phyloP scores from a whole-genome alignment of 345 rosid species.

The Rhizophora mangle region DNA sequence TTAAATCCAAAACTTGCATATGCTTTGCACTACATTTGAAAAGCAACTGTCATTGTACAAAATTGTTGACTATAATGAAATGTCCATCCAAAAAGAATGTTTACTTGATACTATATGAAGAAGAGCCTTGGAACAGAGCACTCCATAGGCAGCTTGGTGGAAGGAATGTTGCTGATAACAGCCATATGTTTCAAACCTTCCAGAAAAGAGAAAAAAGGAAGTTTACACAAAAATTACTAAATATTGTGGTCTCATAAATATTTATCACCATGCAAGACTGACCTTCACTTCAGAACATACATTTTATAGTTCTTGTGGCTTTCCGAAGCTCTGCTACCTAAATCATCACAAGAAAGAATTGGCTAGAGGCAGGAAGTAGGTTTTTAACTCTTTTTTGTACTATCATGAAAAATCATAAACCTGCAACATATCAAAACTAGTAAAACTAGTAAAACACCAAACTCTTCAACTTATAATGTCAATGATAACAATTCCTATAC shows the following conservation, averaged over 20 bases:
- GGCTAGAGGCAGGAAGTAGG: neutral
- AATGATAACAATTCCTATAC: slow-evolving; percentile 19
- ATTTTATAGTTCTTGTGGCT: slow-evolving; percentile 65
- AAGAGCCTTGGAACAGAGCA: slow-evolving; percentile 80
- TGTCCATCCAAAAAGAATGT: slow-evolving; percentile 88
- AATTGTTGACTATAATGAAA: neutral
- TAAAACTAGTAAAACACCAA: slow-evolving; percentile 10
- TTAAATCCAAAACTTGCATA: neutral
- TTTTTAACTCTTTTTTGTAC: slow-evolving; percentile 36
- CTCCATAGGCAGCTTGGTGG: slow-evolving; percentile 75
- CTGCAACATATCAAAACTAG: slow-evolving; percentile 28
- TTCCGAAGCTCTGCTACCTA: slow-evolving; percentile 61
- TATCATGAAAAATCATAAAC: slow-evolving; percentile 80
- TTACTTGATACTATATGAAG: slow-evolving; percentile 59
- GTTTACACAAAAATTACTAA: neutral
- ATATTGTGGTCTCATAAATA: neutral
- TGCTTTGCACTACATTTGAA: neutral
- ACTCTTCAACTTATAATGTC: slow-evolving; percentile 7
- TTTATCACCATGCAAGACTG: slow-evolving; percentile 12
- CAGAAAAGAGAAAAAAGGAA: slow-evolving; percentile 13
- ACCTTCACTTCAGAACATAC: slow-evolving; percentile 91
- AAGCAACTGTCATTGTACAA: too few relatives aligned
- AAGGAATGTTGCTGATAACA: slow-evolving; percentile 73
- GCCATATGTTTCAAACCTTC: slow-evolving; percentile 66
- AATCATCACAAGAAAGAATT: slow-evolving; percentile 1